Evolutionary conservation across 2,329 filamentous ascomycete genomes (phyloP), one percentile per base, ranked within the genome.

Genomic region (Arthroderma sp.): DNA sequence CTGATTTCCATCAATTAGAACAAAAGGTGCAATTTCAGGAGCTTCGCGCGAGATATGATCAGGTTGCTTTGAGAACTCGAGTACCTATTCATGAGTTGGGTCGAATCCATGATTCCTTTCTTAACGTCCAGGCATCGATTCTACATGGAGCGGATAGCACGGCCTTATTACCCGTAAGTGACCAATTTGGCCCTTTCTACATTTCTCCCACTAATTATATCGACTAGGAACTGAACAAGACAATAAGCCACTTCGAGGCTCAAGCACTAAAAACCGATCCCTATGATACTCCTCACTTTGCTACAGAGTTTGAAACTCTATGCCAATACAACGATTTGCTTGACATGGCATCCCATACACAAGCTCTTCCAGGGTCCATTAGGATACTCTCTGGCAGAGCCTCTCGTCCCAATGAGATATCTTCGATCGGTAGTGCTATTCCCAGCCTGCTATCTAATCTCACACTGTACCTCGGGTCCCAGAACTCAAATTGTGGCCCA

Each of bases 281-380:
- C 19, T 56, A 62, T 15, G 64, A 65, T 41, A 63, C 59, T 38
- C 75, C 76, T 13, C 76, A 76, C 61, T 78, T 79, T 61, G 63
- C 67, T 11, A 59, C 62, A n/a, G 68, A 74, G 41, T 79, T 79
- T 60, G 76, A 77, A 62, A 65, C 67, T 15, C 61, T 79, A 17
- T 76, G 71, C 60, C 75, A 77, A 61, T 75, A 74, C 56, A 68
- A 71, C 43, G 74, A 76, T 59, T 62, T 74, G 13, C 62, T 64
- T 43, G 62, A 62, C 4, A 13, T 11, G n/a, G 39, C 33, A 56
- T 64, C 54, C 57, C 56, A 38, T 52, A 61, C 23, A 57, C 35
- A n/a, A 39, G 57, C 2, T 61, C 64, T 72, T 23, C 63, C 65
- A 44, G 67, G 66, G n/a, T 61, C 64, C 23, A 54, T 74, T 9